Conservation (phyloP, 169 alveolate species). For the Eimeria nieschulzi region DNA sequence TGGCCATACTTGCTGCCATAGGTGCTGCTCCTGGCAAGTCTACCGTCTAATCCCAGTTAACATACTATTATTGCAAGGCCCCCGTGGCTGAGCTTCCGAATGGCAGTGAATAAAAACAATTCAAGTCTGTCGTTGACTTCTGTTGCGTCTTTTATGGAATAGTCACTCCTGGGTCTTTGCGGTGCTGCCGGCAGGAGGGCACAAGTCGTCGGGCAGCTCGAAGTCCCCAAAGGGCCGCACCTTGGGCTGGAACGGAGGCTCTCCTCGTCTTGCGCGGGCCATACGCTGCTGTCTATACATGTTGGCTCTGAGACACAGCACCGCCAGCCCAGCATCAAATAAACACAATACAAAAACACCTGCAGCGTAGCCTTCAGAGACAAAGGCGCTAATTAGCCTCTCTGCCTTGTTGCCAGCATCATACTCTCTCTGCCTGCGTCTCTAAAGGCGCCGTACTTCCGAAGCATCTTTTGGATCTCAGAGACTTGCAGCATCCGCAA, state of each 20-base stretch:
- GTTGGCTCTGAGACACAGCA: background rate
- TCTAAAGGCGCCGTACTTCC: background rate
- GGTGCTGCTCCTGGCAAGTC: no score
- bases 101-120: no score
- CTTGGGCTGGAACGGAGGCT: background rate
- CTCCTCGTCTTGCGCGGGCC: conserved; percentile 17
- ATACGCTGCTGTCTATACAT: conserved; percentile 15
- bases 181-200: no score
- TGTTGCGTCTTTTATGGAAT: no score
- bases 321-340: background rate
- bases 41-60: no score
- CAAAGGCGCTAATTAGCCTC: background rate
- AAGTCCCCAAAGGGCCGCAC: conserved; percentile 3
- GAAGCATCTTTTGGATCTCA: background rate
- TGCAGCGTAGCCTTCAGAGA: background rate
- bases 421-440: background rate
- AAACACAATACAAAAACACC: background rate
- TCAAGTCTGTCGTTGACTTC: no score
- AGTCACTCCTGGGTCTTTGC: no score
- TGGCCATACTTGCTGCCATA: no score
- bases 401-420: background rate
- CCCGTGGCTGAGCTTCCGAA: no score
- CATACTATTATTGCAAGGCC: no score
- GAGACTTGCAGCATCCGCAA: conserved; percentile 1
- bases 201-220: background rate